Conservation (phyloP, 75 land plant genomes). For the Cunninghamia lanceolata region DNA sequence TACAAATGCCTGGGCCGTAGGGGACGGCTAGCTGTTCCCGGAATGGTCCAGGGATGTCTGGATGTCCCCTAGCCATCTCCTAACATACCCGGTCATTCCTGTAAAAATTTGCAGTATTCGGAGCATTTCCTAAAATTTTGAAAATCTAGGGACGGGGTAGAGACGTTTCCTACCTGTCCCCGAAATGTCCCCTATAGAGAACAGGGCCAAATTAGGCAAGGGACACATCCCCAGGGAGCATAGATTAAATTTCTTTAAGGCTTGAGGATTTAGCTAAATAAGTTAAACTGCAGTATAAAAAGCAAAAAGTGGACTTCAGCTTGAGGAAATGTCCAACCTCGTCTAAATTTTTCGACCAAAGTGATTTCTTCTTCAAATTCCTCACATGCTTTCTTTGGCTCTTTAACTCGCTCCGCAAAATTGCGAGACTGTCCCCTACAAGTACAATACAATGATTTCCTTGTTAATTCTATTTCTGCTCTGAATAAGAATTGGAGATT, state of each 20-base stretch:
- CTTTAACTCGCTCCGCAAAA: slow-evolving; percentile 71
- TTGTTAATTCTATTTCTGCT: neutral
- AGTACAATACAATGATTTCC: slow-evolving; percentile 14
- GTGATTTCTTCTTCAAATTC: slow-evolving; percentile 78
- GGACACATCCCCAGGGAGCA: too few relatives aligned
- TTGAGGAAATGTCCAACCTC: slow-evolving; percentile 51
- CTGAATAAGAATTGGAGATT: neutral
- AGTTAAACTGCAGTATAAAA: neutral
- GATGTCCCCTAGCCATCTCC: too few relatives aligned
- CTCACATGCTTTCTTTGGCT: slow-evolving; percentile 80
- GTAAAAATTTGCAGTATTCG: too few relatives aligned
- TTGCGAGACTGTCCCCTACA: slow-evolving; percentile 66
- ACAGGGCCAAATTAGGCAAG: too few relatives aligned
- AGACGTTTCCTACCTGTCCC: too few relatives aligned
- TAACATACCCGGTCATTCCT: too few relatives aligned
- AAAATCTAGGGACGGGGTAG: too few relatives aligned
- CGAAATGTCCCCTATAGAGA: too few relatives aligned
- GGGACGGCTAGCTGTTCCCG: too few relatives aligned
- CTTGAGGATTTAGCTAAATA: neutral
- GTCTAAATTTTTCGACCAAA: slow-evolving; percentile 87
- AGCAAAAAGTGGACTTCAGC: neutral
- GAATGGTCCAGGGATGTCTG: too few relatives aligned
- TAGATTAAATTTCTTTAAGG: neutral
- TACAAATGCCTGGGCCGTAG: too few relatives aligned
- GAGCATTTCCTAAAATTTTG: too few relatives aligned